phyloP scores from a whole-genome alignment of 257 asterid species.

The Ilex asprella region DNA sequence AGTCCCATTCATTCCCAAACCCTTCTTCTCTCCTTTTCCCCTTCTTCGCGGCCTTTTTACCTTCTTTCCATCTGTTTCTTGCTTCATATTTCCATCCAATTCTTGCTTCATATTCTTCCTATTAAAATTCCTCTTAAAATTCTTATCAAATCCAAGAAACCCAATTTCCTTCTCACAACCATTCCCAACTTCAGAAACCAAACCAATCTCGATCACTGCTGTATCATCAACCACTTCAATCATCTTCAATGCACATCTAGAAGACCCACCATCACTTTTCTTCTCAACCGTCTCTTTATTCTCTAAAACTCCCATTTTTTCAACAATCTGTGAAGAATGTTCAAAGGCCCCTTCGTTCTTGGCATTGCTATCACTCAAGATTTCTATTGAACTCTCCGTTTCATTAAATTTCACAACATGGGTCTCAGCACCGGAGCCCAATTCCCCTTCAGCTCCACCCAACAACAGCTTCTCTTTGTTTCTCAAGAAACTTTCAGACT shows the following conservation, averaged over 20 bases:
- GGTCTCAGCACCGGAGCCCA: too few species aligned
- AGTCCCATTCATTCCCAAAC: slow-evolving; percentile 1
- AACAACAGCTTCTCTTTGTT: too few species aligned
- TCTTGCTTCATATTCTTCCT: not conserved
- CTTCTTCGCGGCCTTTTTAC: slow-evolving; percentile 34
- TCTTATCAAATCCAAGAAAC: not conserved
- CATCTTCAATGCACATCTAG: slow-evolving; percentile 24
- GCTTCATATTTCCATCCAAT: not conserved
- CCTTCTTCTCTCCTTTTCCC: slow-evolving; percentile 28
- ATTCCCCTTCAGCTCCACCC: too few species aligned
- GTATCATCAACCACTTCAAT: slow-evolving; percentile 34
- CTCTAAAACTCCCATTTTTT: too few species aligned
- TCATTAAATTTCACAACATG: too few species aligned
- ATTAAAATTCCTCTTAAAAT: not conserved
- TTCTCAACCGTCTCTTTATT: too few species aligned
- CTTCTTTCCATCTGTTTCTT: slow-evolving; percentile 14
- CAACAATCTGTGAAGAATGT: not conserved
- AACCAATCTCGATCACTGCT: slow-evolving; percentile 21
- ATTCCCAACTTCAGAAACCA: not conserved
- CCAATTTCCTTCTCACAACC: slow-evolving; percentile 6
- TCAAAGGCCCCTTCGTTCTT: not conserved
- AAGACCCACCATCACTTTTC: slow-evolving; percentile 19
- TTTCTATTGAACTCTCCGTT: too few species aligned
- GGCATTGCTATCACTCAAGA: not conserved
- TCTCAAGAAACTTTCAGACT: too few species aligned